Evolutionary conservation across 2,329 filamentous ascomycete genomes (phyloP), one percentile per base, ranked within the genome.

Genomic region (Fusarium compactum): DNA sequence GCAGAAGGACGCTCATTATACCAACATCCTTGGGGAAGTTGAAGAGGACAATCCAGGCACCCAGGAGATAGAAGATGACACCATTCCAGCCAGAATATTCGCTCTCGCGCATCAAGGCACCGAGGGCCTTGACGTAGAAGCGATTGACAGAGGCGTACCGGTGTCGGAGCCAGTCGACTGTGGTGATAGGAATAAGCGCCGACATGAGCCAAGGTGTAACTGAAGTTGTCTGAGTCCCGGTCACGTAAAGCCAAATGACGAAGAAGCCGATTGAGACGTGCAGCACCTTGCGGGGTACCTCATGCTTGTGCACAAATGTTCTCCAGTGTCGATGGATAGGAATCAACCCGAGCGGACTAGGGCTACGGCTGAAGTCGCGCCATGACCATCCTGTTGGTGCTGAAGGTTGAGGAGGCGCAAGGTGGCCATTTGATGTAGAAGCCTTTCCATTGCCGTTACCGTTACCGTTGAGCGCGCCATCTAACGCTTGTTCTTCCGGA

Each of bases 221-320:
- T 20, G 91, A 82, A 22, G 84, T 84, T 1, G 93, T 89, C 79
- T 97, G 94, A 8, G 91, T 88, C 60, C 94, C 95, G 27, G 87
- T 89, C 52, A 89, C 85, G 80, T 98, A 99, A 40, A 98, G 87
- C 83, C 91, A 92, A 47, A 97, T 87, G 22, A 95, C 94, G 65
- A 98, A 86, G 83, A 98, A 98, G 58, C 96, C 96, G 78, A 99
- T 99, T 50, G 95, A 98, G 61, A 98, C 93, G 79, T 99, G 96
- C 40, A 99, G 86, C 43, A 90, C 84, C 81, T 99, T 99, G 75
- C 96, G 91, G 12, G 96, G 96, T 56, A 99, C 95, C 82, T 99
- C 96, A 81, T 99, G 95, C 76, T 94, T 94, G 86, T 99, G 96
- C 69, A 97, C 93, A 77, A 99, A 94, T 29, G 88, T 92, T 74